These are phyloP conservation scores for Rhodomyrtus psidioides DNA, from an alignment of 441 rosid species.

Conservation along the genomic window DNA sequence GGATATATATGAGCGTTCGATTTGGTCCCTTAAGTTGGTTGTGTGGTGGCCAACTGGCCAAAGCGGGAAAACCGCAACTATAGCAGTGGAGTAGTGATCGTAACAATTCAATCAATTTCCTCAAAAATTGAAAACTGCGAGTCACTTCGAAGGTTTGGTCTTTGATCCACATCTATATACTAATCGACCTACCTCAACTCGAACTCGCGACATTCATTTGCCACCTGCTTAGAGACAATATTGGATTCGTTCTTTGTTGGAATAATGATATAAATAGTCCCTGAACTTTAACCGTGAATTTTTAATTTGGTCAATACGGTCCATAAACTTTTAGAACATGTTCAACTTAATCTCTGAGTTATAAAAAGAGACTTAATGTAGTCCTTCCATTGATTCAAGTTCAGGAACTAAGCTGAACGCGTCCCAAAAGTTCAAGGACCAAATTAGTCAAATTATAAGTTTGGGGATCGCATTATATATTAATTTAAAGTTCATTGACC, in stretches of 20 bases:
- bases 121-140: neutral
- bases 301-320: no score
- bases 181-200: neutral
- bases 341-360: no score
- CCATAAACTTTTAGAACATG: no score
- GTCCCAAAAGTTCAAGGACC: no score
- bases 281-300: no score
- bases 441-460: no score
- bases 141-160: neutral
- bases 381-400: no score
- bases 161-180: neutral
- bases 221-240: neutral
- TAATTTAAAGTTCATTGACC: no score
- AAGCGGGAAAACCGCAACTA: fast-evolving
- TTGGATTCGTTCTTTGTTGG: neutral
- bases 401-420: no score
- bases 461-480: no score
- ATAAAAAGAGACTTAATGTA: no score
- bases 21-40: neutral
- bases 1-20: neutral
- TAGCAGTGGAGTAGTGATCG: neutral
- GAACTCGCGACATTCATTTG: neutral
- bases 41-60: neutral
- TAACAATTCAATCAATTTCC: neutral
- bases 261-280: no score